Evolutionary conservation across 345 rosid species (phyloP).

Genomic region (Camelina neglecta): DNA sequence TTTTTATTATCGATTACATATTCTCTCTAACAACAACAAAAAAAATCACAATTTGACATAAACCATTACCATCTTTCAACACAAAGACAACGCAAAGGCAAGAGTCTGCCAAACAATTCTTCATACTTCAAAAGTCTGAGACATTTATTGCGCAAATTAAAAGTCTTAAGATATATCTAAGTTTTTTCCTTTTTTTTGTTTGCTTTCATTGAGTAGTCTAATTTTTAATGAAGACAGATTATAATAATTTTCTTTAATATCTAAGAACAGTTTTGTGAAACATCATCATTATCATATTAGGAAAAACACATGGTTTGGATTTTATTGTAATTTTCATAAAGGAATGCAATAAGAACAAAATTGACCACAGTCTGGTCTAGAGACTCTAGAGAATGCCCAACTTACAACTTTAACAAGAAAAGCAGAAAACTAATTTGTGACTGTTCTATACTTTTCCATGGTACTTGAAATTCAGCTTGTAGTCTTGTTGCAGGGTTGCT

Average conservation of each 20-base stretch:
- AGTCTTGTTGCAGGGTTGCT: constrained; percentile 74
- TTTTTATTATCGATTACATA: constrained; percentile 15
- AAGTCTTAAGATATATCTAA: background rate
- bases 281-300: constrained; percentile 1
- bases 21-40: background rate
- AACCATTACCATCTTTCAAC: constrained; percentile 3
- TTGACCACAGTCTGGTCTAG: constrained; percentile 2
- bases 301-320: constrained; percentile 1
- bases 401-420: constrained; percentile 18
- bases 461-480: constrained; percentile 77
- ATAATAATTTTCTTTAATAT: background rate
- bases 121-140: background rate
- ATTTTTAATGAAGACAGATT: background rate
- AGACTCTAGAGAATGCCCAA: background rate
- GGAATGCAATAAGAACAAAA: constrained; percentile 18
- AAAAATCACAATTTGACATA: background rate
- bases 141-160: background rate
- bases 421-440: background rate
- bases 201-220: background rate
- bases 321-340: background rate
- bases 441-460: constrained; percentile 77
- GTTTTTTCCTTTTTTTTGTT: background rate
- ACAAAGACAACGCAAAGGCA: background rate
- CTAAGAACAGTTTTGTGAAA: background rate
- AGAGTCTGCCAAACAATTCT: background rate